These are phyloP conservation scores for Colletotrichum cereale DNA, from an alignment of 2,329 filamentous ascomycete species.

Conservation along the genomic window DNA sequence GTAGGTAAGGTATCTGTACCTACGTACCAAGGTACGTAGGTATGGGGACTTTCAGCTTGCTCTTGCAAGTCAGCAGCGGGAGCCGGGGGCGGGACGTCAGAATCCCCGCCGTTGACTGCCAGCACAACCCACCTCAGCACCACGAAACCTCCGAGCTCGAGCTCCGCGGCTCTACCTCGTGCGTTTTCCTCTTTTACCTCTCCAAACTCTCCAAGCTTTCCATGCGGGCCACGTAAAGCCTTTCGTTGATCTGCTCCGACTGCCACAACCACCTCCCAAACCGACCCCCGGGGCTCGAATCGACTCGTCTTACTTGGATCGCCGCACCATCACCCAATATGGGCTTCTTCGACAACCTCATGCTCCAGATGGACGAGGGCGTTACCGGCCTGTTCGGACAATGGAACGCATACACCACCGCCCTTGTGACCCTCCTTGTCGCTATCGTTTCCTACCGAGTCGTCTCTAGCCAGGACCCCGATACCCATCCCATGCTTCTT, in stretches of 20 bases:
- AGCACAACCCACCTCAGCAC: constrained; percentile 36
- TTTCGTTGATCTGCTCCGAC: constrained; percentile 6
- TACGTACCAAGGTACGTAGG: constrained; percentile 2
- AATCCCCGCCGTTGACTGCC: constrained; percentile 35
- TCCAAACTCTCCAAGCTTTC: constrained; percentile 28
- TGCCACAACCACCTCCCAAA: neutral
- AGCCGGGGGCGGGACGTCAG: constrained; percentile 37
- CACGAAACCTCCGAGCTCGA: constrained; percentile 36
- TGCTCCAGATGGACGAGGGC: constrained; percentile 78
- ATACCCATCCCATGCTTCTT: constrained; percentile 92
- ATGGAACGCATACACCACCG: constrained; percentile 86
- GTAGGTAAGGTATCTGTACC: too few relatives aligned
- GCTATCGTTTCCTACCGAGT: constrained; percentile 78
- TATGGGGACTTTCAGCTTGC: constrained; percentile 3
- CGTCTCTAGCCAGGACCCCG: constrained; percentile 80
- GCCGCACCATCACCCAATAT: constrained; percentile 46
- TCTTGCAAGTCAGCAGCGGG: constrained; percentile 14
- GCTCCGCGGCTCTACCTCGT: constrained; percentile 35
- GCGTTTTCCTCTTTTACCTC: neutral
- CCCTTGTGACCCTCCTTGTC: constrained; percentile 75
- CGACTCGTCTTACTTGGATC: constrained; percentile 5
- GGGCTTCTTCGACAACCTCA: constrained; percentile 64
- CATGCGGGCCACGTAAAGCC: constrained; percentile 37
- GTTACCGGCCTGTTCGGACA: constrained; percentile 78
- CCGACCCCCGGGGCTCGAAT: constrained; percentile 10